Base-by-base conservation (phyloP, 1,284 basidiomycete genomes). In the Boletus smithii region DNA sequence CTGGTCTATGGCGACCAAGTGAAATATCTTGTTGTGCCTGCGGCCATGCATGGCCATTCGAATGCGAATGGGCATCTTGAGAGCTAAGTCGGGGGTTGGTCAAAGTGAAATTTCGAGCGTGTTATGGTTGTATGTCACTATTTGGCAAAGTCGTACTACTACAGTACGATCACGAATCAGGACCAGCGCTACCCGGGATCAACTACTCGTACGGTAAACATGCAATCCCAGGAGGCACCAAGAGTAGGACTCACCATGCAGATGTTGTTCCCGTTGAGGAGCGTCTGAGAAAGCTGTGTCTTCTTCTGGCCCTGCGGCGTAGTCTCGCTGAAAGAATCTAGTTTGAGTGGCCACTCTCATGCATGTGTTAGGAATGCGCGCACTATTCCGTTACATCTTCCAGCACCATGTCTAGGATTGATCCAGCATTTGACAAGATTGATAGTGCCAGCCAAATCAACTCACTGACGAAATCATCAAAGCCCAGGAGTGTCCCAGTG, bases 381-480 rank as follows among this genome's bases (percentile, higher is more conserved):
- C 55, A 98, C 95, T 88, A 98, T 74, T 99, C 97, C 7, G 85
- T 97, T 5, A 98, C 97, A 59, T 99, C 92, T 64, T 98, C 92
- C 39, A 99, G 71, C 3, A 99, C 95, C 92, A 99, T 97, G 69
- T 99, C 95, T 98, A 49, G 32, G 8, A 33, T 33, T 3, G 23
- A 36, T 14, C 31, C 9, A 24, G 31, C 9, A 13, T 50, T 47
- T 18, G 42, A 38, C 9, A 11, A 14, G 45, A 38, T 29, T 5
- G n/a, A 45, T n/a, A 8, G 20, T 23, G 6, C 17, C 9, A 37
- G 16, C 17, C 40, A 22, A 22, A 38, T 5, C 17, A 40, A 97
- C 95, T 82, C 69, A 98, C 95, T 99, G 69, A 99, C 95, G 68
- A 95, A 99, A 72, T 99, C 95, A 68, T 99, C 97, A 63, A 99